phyloP scores from a whole-genome alignment of 2,329 filamentous ascomycete genomes.

The Trichoderma sp. region DNA sequence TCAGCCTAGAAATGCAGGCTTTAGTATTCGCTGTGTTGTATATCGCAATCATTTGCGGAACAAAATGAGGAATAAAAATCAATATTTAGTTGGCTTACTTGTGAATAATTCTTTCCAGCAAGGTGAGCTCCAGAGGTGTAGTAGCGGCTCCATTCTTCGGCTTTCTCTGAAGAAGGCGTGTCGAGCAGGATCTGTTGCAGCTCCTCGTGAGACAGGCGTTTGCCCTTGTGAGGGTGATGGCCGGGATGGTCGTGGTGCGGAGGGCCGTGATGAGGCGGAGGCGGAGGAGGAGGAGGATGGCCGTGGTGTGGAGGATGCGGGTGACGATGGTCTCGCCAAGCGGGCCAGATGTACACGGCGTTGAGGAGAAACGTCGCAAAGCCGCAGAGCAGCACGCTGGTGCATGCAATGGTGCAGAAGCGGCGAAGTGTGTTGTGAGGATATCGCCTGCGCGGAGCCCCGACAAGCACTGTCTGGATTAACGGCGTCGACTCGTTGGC shows the following conservation, averaged over 20 bases:
- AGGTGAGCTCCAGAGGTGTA: conserved; percentile 78
- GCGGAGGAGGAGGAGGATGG: not conserved
- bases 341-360: conserved; percentile 48
- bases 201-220: conserved; percentile 49
- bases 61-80: not conserved
- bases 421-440: conserved; percentile 64
- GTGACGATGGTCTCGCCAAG: conserved; percentile 36
- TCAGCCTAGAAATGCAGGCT: conserved; percentile 52
- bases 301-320: conserved; percentile 34
- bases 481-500: conserved; percentile 66
- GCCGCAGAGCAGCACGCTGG: conserved; percentile 57
- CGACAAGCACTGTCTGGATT: conserved; percentile 64
- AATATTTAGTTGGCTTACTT: conserved; percentile 46
- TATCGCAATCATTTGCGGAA: not conserved
- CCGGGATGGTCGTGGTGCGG: conserved; percentile 36
- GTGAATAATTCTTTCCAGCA: conserved; percentile 76
- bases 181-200: conserved; percentile 61
- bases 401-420: conserved; percentile 66
- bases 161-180: conserved; percentile 60
- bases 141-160: conserved; percentile 74
- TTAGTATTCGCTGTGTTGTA: conserved; percentile 4
- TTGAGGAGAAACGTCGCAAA: conserved; percentile 55
- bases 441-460: conserved; percentile 58
- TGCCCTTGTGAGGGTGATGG: conserved; percentile 36
- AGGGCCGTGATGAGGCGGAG: too few relatives aligned